A percentile compares a stretch with the other conserved stretches of the same genome.
phyloP scores from a whole-genome alignment of 257 asterid species.

The Petunia secreta region DNA sequence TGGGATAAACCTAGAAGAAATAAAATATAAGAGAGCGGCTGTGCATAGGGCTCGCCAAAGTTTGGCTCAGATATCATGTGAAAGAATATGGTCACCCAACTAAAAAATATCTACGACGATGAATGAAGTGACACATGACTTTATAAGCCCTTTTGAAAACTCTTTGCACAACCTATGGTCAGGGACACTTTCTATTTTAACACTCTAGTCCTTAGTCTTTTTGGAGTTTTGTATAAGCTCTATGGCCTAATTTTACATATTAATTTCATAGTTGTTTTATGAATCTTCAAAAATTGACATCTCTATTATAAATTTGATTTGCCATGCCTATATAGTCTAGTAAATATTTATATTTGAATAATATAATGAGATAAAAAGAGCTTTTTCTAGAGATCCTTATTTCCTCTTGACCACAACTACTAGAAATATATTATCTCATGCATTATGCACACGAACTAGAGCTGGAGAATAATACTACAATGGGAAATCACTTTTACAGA shows the following conservation, averaged over 20 bases:
- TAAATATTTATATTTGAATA: not conserved
- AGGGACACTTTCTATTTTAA: no score
- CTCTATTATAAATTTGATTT: not conserved
- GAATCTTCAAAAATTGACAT: not conserved
- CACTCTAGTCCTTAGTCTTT: no score
- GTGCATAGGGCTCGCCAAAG: no score
- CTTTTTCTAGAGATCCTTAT: not conserved
- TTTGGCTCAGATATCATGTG: no score
- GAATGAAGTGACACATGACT: no score
- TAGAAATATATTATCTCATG: not conserved
- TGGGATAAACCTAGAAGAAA: no score
- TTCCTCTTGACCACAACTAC: not conserved
- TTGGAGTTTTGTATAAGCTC: no score
- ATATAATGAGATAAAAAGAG: not conserved
- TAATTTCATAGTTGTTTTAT: not conserved
- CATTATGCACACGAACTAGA: not conserved
- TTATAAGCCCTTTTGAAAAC: no score
- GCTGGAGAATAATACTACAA: slow-evolving; percentile 2
- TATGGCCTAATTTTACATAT: not conserved
- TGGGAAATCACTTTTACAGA: not conserved
- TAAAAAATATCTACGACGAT: no score
- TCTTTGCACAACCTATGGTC: no score
- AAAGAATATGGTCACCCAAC: no score
- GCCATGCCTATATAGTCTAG: not conserved
- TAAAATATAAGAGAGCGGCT: no score